These are phyloP conservation scores for Paspalum notatum DNA, from an alignment of 176 grass and related monocot genomes.

Conservation along the genomic window DNA sequence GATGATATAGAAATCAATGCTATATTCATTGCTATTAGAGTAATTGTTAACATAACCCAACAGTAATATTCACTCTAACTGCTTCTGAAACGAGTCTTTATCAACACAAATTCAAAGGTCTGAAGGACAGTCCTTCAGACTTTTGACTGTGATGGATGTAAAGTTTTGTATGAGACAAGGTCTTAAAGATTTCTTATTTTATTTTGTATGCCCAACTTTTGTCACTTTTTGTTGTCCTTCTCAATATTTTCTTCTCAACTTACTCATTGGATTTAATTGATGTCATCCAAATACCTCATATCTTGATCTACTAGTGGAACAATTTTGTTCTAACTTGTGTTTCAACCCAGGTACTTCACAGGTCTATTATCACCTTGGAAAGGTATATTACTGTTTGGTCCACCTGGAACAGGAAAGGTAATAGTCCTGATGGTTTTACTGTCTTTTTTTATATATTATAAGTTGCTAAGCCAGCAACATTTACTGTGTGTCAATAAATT, in stretches of 20 bases:
- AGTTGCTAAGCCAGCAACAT: not conserved
- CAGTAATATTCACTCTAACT: not conserved
- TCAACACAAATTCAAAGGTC: not conserved
- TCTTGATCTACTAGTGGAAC: not conserved
- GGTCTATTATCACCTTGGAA: slow-evolving; percentile 74
- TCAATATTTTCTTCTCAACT: slow-evolving; percentile 12
- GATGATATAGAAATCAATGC: not conserved
- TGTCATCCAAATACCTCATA: not conserved
- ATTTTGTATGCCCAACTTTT: not conserved
- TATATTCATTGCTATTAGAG: slow-evolving; percentile 11
- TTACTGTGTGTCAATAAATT: not conserved
- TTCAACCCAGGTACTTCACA: slow-evolving; percentile 56
- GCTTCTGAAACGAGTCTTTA: not conserved
- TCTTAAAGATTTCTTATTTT: not conserved
- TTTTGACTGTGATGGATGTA: not conserved
- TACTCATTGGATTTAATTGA: not conserved
- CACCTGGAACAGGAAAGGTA: slow-evolving; percentile 78
- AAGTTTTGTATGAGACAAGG: not conserved
- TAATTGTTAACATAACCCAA: not conserved
- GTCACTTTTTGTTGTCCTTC: not conserved
- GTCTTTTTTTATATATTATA: not conserved
- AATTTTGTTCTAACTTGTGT: not conserved
- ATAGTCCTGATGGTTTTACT: not conserved
- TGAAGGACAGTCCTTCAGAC: not conserved
- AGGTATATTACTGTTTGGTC: slow-evolving; percentile 75